phyloP scores from a whole-genome alignment of 148 eudicot species.

The Rhododendron ferrugineum region DNA sequence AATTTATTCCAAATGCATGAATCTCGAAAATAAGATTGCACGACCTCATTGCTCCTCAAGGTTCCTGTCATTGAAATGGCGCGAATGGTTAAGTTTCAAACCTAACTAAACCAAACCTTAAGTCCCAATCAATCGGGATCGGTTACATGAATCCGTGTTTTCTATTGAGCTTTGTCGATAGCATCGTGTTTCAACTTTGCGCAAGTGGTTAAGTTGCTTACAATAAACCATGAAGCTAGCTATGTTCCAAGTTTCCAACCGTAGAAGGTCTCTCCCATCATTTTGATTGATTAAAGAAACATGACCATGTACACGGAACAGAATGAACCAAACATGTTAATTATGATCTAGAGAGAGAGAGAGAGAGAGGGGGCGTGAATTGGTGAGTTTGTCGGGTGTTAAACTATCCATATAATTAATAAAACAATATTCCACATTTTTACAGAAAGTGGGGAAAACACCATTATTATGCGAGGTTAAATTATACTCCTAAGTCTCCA shows the following conservation, averaged over 20 bases:
- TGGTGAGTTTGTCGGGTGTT: slow-evolving; percentile 2
- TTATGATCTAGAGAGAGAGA: background rate
- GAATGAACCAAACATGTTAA: background rate
- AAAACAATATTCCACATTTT: background rate
- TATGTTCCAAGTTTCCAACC: background rate
- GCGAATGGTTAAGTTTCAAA: background rate
- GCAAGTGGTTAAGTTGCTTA: background rate
- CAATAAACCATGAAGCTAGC: background rate
- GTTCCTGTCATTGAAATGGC: background rate
- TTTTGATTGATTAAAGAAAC: background rate
- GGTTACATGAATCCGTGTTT: too few species aligned
- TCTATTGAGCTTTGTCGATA: too few species aligned
- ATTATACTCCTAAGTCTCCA: background rate
- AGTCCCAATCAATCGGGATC: too few species aligned
- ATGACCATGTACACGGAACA: background rate
- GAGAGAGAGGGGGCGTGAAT: background rate
- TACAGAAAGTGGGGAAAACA: background rate
- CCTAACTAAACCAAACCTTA: too few species aligned
- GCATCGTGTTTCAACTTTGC: too few species aligned
- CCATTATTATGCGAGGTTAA: background rate
- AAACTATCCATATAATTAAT: background rate
- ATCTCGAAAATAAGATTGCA: background rate
- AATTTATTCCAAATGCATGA: background rate
- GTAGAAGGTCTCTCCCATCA: background rate
- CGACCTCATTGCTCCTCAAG: background rate